Base-by-base conservation (phyloP, 2,329 filamentous ascomycete genomes). In the Claviceps arundinis region DNA sequence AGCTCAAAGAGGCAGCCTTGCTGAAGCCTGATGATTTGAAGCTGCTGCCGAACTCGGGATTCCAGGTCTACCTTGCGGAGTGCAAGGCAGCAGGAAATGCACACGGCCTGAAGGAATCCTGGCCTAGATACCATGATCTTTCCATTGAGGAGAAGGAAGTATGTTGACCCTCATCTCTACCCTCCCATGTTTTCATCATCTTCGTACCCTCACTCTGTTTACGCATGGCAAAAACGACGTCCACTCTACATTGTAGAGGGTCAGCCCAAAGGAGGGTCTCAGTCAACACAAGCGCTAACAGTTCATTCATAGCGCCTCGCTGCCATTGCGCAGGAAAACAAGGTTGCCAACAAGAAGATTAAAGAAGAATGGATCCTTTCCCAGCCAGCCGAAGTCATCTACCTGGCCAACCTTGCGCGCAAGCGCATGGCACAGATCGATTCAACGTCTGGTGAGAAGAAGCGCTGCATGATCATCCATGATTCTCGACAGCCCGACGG, bases 321-420 rank as follows among this genome's bases (percentile, higher is more conserved):
- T n/a, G 57, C 61, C 22, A 58, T 41, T 13, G 66, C 62, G 30
- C 52, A 61, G 2, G 56, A 68, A 56, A 78, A 79, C 65, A 65
- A 63, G 47, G 56, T 59, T 19, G 55, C 58, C 58, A 77, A 77
- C 59, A 58, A 62, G 8, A 66, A 61, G 8, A 58, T 61, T 17
- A 67, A 67, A 59, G 69, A 72, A 63, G 63, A 67, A 16, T 81
- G 77, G 77, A 61, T 80, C n/a, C 65, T 72, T 54, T 64, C 62
- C 30, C 61, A 72, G 57, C 61, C 70, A 3, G 62, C 66, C 3
- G 59, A 62, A 49, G 63, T 67, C 34, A 73, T 79, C 50, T 55
- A 60, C 47, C 55, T 63, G 2, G 76, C 77, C 55, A 80, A 77
- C 66, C 56, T 55, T 2, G 73, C 75, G 22, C 78, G 78, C 30